Evolutionary conservation across 1,139 yeast genomes (phyloP).

Genomic region (Saccharomyces uvarum): DNA sequence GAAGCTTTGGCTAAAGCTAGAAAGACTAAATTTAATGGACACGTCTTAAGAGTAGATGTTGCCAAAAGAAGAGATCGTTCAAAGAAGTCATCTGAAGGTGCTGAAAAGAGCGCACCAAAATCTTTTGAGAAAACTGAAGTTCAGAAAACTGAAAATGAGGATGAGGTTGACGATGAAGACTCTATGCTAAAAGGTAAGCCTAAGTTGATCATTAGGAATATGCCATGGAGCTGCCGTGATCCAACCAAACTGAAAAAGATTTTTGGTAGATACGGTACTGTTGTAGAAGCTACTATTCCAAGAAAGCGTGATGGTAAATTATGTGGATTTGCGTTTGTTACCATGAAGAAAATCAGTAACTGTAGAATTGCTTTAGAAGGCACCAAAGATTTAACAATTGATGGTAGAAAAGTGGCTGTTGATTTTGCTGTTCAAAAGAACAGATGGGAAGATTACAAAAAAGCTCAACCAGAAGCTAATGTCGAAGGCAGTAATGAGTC

Average conservation of each 20-base stretch:
- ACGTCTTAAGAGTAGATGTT: slow-evolving; percentile 67
- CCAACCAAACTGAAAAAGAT: slow-evolving; percentile 62
- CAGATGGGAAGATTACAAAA: slow-evolving; percentile 58
- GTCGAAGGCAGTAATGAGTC: slow-evolving; percentile 34
- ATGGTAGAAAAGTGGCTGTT: slow-evolving; percentile 88
- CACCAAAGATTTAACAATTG: slow-evolving; percentile 65
- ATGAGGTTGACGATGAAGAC: slow-evolving; percentile 31
- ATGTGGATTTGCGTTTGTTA: slow-evolving; percentile 92
- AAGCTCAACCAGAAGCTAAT: slow-evolving; percentile 33
- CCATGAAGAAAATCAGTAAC: slow-evolving; percentile 71
- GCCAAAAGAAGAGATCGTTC: slow-evolving; percentile 86
- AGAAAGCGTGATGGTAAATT: slow-evolving; percentile 80
- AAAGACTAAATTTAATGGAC: slow-evolving; percentile 57
- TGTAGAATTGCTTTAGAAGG: slow-evolving; percentile 80
- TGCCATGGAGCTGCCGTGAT: slow-evolving; percentile 92
- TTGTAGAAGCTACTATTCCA: slow-evolving; percentile 84
- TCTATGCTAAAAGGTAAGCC: slow-evolving; percentile 61
- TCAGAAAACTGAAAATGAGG: slow-evolving; percentile 17
- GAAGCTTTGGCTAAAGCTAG: slow-evolving; percentile 66
- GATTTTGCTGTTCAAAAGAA: slow-evolving; percentile 87
- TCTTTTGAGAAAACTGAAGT: slow-evolving; percentile 7
- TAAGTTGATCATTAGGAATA: slow-evolving; percentile 76
- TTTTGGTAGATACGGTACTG: slow-evolving; percentile 77
- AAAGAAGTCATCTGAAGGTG: slow-evolving; percentile 14
- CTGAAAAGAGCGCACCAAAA: slow-evolving; percentile 19